Percentiles rank a stretch among this genome's conserved stretches.
Conservation (phyloP, 768 basidiomycete species). For the Phallus indusiatus region DNA sequence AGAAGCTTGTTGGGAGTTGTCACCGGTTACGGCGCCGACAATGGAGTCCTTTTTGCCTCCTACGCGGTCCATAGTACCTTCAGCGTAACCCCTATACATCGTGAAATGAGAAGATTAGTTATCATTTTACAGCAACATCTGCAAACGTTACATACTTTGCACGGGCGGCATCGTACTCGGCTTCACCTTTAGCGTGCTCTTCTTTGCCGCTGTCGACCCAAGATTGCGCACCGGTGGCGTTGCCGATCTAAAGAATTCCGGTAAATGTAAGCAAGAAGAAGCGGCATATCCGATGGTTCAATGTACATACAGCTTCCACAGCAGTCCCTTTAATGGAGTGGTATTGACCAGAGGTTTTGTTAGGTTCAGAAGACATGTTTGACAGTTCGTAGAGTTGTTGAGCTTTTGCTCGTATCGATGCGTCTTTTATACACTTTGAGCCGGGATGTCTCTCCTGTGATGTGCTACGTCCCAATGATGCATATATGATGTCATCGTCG, state of each 20-base stretch:
- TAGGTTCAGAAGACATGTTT: slow-evolving; percentile 17
- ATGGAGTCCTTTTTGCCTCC: slow-evolving; percentile 45
- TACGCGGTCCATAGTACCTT: slow-evolving; percentile 36
- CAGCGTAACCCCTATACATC: slow-evolving; percentile 37
- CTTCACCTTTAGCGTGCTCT: slow-evolving; percentile 41
- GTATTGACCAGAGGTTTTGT: slow-evolving; percentile 34
- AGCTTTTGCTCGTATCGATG: not conserved
- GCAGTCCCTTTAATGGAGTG: slow-evolving; percentile 33
- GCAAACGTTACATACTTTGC: slow-evolving; percentile 3
- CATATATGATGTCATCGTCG: not conserved
- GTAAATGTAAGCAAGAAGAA: not conserved
- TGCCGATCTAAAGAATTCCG: slow-evolving; percentile 23
- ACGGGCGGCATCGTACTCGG: slow-evolving; percentile 27
- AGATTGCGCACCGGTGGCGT: slow-evolving; percentile 30
- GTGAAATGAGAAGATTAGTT: slow-evolving; percentile 12
- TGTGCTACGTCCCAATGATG: too few species aligned
- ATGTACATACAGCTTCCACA: slow-evolving; percentile 3
- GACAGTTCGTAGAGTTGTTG: not conserved
- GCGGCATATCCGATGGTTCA: too few species aligned
- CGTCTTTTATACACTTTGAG: not conserved
- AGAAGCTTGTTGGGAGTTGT: slow-evolving; percentile 38
- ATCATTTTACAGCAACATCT: not conserved
- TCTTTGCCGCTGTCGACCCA: slow-evolving; percentile 40
- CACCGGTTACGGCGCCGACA: slow-evolving; percentile 47
- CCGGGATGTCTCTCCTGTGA: not conserved